Percentiles rank a stretch among this genome's conserved stretches.
Conservation (phyloP, 2,329 filamentous ascomycete genomes). For the Penicillium glabrum region DNA sequence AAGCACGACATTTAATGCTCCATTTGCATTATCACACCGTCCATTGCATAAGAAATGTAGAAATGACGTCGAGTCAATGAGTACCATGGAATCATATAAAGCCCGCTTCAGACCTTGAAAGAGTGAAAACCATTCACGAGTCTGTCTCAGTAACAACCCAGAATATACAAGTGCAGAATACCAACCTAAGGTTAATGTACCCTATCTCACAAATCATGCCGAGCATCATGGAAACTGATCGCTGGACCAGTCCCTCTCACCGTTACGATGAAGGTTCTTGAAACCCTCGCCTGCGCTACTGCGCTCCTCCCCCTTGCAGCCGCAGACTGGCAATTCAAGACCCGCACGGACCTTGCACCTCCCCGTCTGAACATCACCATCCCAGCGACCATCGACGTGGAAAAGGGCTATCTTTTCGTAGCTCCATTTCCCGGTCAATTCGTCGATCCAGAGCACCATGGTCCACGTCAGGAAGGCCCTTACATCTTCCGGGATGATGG, state of each 20-base stretch:
- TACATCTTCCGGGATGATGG: conserved; percentile 59
- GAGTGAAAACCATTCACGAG: not conserved
- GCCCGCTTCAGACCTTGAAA: no score
- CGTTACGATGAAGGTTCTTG: conserved; percentile 19
- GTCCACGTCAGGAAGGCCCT: conserved; percentile 52
- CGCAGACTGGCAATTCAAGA: conserved; percentile 51
- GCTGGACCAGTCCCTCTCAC: conserved; percentile 16
- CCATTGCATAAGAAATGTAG: not conserved
- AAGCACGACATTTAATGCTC: conserved; percentile 20
- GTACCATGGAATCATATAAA: no score
- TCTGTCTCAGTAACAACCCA: no score
- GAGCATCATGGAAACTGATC: conserved; percentile 27
- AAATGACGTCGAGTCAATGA: not conserved
- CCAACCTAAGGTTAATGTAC: conserved; percentile 35
- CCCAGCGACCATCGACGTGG: conserved; percentile 33
- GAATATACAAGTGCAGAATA: conserved; percentile 14
- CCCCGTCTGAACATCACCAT: conserved; percentile 44
- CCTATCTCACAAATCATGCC: conserved; percentile 21
- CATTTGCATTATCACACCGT: conserved; percentile 9
- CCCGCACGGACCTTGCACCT: conserved; percentile 47
- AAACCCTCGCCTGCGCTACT: conserved; percentile 13
- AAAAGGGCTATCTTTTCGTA: conserved; percentile 41
- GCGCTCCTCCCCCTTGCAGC: conserved; percentile 22
- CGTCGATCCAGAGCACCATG: conserved; percentile 21
- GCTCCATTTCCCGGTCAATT: conserved; percentile 35